Conservation (phyloP, 208 protist genomes). For the Trypanosoma conorhini region DNA sequence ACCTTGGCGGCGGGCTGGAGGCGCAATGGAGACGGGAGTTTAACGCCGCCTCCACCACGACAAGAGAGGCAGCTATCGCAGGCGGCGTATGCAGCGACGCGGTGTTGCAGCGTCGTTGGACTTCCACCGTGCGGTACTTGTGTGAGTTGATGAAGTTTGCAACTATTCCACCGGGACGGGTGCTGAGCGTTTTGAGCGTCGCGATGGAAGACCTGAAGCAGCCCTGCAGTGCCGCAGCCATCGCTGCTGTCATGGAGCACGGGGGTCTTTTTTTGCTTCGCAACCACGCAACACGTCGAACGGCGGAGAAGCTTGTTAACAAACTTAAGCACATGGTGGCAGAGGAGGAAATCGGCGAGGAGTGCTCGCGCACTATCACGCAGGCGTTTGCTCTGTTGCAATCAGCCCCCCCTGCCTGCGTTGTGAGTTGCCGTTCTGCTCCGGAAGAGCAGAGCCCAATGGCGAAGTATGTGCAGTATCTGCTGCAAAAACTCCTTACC, state of each 20-base stretch:
- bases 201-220: conserved; percentile 16
- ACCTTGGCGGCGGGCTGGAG: conserved; percentile 10
- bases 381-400: conserved; percentile 2
- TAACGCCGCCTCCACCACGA: neutral
- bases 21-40: conserved; percentile 15
- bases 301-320: conserved; percentile 4
- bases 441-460: neutral
- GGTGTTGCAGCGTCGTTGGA: neutral
- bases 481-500: conserved; percentile 9
- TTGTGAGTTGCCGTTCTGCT: neutral
- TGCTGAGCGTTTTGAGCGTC: conserved; percentile 9
- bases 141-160: conserved; percentile 34
- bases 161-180: conserved; percentile 1
- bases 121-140: conserved; percentile 8
- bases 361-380: neutral
- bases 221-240: neutral
- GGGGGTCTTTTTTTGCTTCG: conserved; percentile 25
- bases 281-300: conserved; percentile 7
- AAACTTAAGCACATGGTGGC: conserved; percentile 10
- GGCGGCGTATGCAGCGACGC: neutral
- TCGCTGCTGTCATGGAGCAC: conserved; percentile 13
- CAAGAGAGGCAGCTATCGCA: neutral
- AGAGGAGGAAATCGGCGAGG: neutral
- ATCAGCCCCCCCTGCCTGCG: neutral
- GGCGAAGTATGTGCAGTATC: conserved; percentile 20